Evolutionary conservation across 108 stramenopile species (phyloP).

Genomic region (Nannochloropsis oceanica): DNA sequence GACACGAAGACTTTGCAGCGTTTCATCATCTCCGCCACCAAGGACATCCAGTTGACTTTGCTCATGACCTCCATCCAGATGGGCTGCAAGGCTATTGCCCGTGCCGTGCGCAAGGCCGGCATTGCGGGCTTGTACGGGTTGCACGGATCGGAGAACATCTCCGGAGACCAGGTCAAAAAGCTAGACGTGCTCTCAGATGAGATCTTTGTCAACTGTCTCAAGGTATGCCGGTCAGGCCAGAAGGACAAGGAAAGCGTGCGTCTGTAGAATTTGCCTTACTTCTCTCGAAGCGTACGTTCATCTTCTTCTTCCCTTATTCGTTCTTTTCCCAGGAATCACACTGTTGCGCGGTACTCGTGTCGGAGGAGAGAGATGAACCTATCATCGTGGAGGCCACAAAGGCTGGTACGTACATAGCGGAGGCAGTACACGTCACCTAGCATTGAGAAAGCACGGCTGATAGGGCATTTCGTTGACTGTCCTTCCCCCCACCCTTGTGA

Average conservation of each 20-base stretch:
- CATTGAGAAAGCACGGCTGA: not conserved
- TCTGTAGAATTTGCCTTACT: not conserved
- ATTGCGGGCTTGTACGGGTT: constrained; percentile 68
- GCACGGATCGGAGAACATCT: constrained; percentile 84
- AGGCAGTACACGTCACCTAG: not conserved
- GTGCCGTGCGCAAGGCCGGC: constrained; percentile 49
- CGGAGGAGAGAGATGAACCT: constrained; percentile 94
- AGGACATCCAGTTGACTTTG: not conserved
- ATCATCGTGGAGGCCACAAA: constrained; percentile 73
- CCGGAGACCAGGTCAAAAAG: constrained; percentile 98
- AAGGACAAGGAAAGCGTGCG: not conserved
- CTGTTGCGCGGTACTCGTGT: constrained; percentile 78
- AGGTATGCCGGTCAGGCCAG: constrained; percentile 16
- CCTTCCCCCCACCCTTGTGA: not conserved
- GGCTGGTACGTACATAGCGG: constrained; percentile 11
- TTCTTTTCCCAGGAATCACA: constrained; percentile 28
- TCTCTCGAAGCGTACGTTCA: not conserved
- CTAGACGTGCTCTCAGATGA: constrained; percentile 97
- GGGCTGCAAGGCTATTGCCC: constrained; percentile 90
- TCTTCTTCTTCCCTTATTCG: not conserved
- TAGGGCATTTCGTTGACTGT: not conserved
- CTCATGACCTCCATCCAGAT: constrained; percentile 22
- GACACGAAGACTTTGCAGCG: not conserved
- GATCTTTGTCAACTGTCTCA: constrained; percentile 94
- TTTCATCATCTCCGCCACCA: not conserved